These are phyloP conservation scores for Takakia lepidozioides DNA, from an alignment of 225 moss, liverwort and hornwort genomes.

Conservation along the genomic window DNA sequence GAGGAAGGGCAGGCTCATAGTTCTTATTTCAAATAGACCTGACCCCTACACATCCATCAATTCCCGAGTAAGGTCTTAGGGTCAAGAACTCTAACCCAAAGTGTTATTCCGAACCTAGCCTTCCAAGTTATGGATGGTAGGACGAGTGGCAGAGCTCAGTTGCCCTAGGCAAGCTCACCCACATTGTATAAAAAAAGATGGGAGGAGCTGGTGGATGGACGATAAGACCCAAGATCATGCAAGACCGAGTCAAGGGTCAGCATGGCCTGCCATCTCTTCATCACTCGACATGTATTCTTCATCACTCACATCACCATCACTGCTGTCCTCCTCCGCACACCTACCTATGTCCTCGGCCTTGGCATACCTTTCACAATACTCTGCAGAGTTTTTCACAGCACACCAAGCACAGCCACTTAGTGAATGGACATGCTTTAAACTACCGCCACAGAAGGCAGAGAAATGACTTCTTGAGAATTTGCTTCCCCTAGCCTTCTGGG, in stretches of 20 bases:
- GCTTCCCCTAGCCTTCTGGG: too few species aligned
- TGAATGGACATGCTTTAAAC: too few species aligned
- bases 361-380: constrained; percentile 93
- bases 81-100: constrained; percentile 20
- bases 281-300: constrained; percentile 89
- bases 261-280: constrained; percentile 94
- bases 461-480: too few species aligned
- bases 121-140: constrained; percentile 18
- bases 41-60: constrained; percentile 18
- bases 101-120: constrained; percentile 11
- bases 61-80: constrained; percentile 14
- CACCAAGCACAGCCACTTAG: too few species aligned
- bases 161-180: constrained; percentile 14
- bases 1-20: constrained; percentile 35
- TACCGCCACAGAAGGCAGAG: too few species aligned
- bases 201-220: constrained; percentile 10
- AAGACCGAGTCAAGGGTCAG: constrained; percentile 60
- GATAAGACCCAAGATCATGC: constrained; percentile 6
- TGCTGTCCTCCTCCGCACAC: constrained; percentile 66
- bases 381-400: constrained; percentile 38
- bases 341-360: constrained; percentile 81
- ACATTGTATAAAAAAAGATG: constrained; percentile 8
- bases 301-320: constrained; percentile 83
- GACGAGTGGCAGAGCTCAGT: constrained; percentile 12
- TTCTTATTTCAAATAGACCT: constrained; percentile 42